phyloP scores from a whole-genome alignment of 441 rosid genomes.

The Macaranga tanarius region DNA sequence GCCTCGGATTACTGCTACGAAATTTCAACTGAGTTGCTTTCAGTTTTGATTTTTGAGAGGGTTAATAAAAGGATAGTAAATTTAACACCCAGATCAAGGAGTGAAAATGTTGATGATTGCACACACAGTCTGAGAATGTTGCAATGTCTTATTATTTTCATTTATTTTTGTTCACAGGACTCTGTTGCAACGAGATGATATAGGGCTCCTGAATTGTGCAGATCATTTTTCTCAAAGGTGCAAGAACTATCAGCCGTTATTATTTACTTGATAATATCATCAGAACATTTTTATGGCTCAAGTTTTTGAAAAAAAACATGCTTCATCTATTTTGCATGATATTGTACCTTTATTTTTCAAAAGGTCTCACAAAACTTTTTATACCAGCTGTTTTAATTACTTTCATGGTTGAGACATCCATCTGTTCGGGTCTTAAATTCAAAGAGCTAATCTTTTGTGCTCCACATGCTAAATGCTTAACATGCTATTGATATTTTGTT shows the following conservation, averaged over 20 bases:
- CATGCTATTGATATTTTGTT: constrained; percentile 3
- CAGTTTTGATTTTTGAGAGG: no score
- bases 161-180: constrained; percentile 42
- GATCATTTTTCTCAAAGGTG: constrained; percentile 95
- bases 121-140: constrained; percentile 2
- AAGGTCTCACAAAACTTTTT: not conserved
- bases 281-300: constrained; percentile 12
- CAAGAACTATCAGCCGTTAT: constrained; percentile 18
- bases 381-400: not conserved
- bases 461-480: not conserved
- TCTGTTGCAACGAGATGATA: constrained; percentile 97
- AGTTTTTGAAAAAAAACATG: not conserved
- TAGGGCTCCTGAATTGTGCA: constrained; percentile 95
- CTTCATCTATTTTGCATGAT: not conserved
- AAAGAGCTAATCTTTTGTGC: not conserved
- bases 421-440: not conserved
- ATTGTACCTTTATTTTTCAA: not conserved
- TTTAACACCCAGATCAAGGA: no score
- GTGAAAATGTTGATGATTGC: constrained; percentile 9
- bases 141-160: not conserved
- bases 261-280: constrained; percentile 29
- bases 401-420: not conserved
- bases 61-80: no score
- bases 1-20: no score
- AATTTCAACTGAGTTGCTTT: no score